Conservation (phyloP, 495 filamentous ascomycete genomes). For the Tuber indicum region DNA sequence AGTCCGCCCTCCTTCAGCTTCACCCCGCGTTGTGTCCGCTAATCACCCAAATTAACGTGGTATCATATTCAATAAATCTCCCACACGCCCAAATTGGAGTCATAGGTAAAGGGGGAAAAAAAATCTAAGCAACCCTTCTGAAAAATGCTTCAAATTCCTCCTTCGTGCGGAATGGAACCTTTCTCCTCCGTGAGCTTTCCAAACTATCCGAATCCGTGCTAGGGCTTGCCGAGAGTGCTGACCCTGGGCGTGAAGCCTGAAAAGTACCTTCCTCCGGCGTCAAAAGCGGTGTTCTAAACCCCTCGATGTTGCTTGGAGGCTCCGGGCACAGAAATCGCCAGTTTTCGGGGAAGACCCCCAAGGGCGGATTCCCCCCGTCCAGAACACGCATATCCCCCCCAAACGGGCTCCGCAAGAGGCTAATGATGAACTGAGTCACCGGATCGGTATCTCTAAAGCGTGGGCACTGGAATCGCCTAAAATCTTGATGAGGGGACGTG, state of each 20-base stretch:
- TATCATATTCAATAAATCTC: not conserved
- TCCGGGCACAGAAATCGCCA: constrained; percentile 28
- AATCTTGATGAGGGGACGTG: not conserved
- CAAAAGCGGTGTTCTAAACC: not conserved
- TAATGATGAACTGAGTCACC: constrained; percentile 19
- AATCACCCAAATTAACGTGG: not conserved
- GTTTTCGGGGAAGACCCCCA: constrained; percentile 25
- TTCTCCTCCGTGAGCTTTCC: constrained; percentile 1
- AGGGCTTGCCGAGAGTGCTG: not conserved
- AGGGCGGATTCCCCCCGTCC: constrained; percentile 12
- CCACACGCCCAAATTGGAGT: not conserved
- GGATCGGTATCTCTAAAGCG: not conserved
- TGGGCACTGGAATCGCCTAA: not conserved
- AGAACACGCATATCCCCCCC: constrained; percentile 28
- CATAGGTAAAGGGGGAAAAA: not conserved
- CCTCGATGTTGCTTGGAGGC: constrained; percentile 3
- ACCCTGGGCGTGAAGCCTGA: not conserved
- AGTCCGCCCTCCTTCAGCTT: not conserved
- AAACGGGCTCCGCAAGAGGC: constrained; percentile 26
- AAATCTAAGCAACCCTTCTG: constrained; percentile 25
- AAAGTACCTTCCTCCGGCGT: not conserved
- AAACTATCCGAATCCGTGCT: not conserved
- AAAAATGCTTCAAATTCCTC: constrained; percentile 39
- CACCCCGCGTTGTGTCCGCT: not conserved
- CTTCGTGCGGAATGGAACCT: constrained; percentile 20